These are phyloP conservation scores for Exophiala aquamarina DNA, from an alignment of 2,329 filamentous ascomycete genomes.

Conservation along the genomic window DNA sequence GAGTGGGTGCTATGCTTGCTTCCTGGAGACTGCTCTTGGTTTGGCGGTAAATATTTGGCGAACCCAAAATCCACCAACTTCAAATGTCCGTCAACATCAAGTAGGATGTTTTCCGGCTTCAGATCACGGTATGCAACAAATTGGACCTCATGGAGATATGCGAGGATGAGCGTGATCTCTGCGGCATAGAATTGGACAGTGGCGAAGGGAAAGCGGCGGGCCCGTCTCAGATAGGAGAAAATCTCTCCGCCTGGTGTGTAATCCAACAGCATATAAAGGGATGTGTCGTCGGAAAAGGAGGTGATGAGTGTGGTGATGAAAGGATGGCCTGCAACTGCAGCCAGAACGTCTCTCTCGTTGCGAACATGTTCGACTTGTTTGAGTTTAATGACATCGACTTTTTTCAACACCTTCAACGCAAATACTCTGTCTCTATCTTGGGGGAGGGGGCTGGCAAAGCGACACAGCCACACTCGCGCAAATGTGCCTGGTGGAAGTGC, in stretches of 20 bases:
- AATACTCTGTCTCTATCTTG: slow-evolving; percentile 43
- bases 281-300: slow-evolving; percentile 63
- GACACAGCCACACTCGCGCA: slow-evolving; percentile 51
- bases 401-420: slow-evolving; percentile 51
- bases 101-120: slow-evolving; percentile 69
- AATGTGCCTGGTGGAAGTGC: slow-evolving; percentile 43
- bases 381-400: slow-evolving; percentile 56
- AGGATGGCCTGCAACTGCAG: slow-evolving; percentile 62
- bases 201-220: slow-evolving; percentile 58
- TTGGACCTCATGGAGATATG: slow-evolving; percentile 63
- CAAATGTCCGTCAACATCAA: slow-evolving; percentile 64
- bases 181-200: slow-evolving; percentile 66
- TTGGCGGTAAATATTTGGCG: slow-evolving; percentile 59
- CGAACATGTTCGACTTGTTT: slow-evolving; percentile 70
- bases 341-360: slow-evolving; percentile 65
- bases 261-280: slow-evolving; percentile 59
- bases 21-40: slow-evolving; percentile 11
- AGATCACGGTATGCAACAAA: slow-evolving; percentile 66
- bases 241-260: slow-evolving; percentile 69
- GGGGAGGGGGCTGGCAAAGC: slow-evolving; percentile 38
- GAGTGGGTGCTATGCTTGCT: no score
- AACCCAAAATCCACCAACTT: slow-evolving; percentile 69
- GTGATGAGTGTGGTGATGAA: slow-evolving; percentile 66
- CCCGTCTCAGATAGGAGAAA: slow-evolving; percentile 63
- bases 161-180: slow-evolving; percentile 65